These are phyloP conservation scores for Phytophthora hybrid DNA, from an alignment of 352 stramenopile genomes.

Conservation along the genomic window DNA sequence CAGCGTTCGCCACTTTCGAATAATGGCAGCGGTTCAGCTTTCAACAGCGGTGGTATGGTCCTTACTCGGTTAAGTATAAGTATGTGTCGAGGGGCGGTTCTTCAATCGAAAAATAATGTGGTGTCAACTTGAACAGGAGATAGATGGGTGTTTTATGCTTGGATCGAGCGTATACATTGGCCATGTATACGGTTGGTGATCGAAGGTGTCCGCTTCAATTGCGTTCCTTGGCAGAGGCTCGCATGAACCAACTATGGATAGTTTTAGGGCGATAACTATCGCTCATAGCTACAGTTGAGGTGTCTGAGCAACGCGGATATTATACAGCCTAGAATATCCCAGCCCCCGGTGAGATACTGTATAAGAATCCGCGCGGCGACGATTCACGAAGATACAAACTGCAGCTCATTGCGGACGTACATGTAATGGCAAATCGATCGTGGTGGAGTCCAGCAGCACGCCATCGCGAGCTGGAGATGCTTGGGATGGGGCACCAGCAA, in stretches of 20 bases:
- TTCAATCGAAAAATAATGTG: not conserved
- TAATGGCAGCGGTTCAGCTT: conserved; percentile 2
- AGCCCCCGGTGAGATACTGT: no score
- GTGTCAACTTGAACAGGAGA: conserved; percentile 4
- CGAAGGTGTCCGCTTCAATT: conserved; percentile 2
- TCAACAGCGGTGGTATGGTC: not conserved
- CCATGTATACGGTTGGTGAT: conserved; percentile 13
- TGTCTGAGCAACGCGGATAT: no score
- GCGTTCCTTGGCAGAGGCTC: not conserved
- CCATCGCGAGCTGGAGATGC: no score
- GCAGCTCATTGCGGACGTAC: no score
- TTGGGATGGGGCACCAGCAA: no score
- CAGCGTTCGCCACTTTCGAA: conserved; percentile 5
- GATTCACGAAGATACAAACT: no score
- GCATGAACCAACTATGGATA: not conserved
- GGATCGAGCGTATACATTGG: not conserved
- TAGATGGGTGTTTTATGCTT: conserved; percentile 1
- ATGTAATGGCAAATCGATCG: not conserved
- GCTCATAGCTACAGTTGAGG: no score
- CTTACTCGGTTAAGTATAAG: conserved; percentile 1
- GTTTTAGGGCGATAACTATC: no score
- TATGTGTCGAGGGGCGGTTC: no score
- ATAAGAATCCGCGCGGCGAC: no score
- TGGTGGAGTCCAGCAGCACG: no score
- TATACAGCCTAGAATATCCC: no score